Base-by-base conservation (phyloP, 2,329 filamentous ascomycete species). In the Hymenoscyphus fructigenus region DNA sequence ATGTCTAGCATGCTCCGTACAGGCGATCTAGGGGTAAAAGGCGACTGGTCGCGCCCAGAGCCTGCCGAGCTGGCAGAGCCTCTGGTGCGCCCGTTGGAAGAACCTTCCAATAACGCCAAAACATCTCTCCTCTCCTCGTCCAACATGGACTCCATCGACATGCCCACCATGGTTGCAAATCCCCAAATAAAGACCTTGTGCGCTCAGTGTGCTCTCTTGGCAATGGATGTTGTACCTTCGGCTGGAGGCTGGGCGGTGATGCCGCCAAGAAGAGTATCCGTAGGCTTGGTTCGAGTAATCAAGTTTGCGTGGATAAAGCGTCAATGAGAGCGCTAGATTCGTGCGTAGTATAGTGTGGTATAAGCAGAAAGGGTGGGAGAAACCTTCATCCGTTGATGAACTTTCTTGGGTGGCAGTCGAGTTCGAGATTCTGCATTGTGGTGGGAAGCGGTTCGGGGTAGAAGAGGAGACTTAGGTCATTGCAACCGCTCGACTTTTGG, bases 51-150 rank as follows among this genome's bases (percentile, higher is more conserved):
- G 69, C 83, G 79, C 55, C 70, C 76, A 64, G 78, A 73, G 41
- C 76, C 75, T 50, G 62, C 59, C 57, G 76, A 70, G 70, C 71
- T 72, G 66, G 73, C 68, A 62, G 75, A 68, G 47, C 71, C 73
- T 75, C 69, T 66, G 5, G 67, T 23, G 61, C 66, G 65, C 57
- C 26, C 38, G 36, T 29, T 34, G n/a, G 68, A 58, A 26, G 60
- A 63, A 20, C 66, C 67, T 62, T 90, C 88, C 53, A 92, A 81
- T 67, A 92, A 80, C 58, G 87, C 87, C 69, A 92, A 81, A 47
- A 93, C 88, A 78, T 92, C 90, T 68, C 83, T 82, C 67, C 90
- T 85, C 81, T 94, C 91, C 80, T 92, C 88, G 75, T 93, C 91
- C 68, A 93, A 82, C 69, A 88, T 86, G 59, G 89, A 85, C 78